A percentile compares a stretch with the other conserved stretches of the same genome.
Conservation (phyloP, 306 rosid species). For the Alnus rubra region DNA sequence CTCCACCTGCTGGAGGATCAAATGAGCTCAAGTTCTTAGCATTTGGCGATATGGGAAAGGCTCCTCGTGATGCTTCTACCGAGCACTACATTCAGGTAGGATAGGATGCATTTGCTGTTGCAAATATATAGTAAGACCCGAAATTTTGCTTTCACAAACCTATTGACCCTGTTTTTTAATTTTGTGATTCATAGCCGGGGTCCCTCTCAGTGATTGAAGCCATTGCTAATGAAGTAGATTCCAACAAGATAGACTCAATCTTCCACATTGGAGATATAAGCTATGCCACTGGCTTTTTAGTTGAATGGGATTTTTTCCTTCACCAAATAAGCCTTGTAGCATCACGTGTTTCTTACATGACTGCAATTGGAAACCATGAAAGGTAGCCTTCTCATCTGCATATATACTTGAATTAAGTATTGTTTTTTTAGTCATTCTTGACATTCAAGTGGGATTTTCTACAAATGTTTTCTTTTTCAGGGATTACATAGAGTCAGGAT, state of each 20-base stretch:
- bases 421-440: not conserved
- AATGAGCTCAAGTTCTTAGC: conserved; percentile 64
- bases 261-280: conserved; percentile 97
- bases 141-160: no score
- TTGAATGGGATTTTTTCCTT: conserved; percentile 88
- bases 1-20: conserved; percentile 85
- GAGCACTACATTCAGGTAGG: conserved; percentile 93
- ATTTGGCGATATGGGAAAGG: conserved; percentile 91
- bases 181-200: conserved; percentile 61
- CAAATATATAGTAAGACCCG: no score
- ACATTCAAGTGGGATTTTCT: no score
- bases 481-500: conserved; percentile 65
- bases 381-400: conserved; percentile 44
- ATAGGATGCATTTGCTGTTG: not conserved
- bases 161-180: conserved; percentile 11
- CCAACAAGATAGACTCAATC: conserved; percentile 52
- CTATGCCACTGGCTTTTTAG: conserved; percentile 86
- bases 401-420: not conserved
- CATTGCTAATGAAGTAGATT: conserved; percentile 44
- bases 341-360: conserved; percentile 77
- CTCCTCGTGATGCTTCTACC: conserved; percentile 70
- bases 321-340: conserved; percentile 62
- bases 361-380: conserved; percentile 92
- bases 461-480: conserved; percentile 23
- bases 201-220: conserved; percentile 72